These are phyloP conservation scores for Penicillium sp. DNA, from an alignment of 2,329 filamentous ascomycete species.

Conservation along the genomic window DNA sequence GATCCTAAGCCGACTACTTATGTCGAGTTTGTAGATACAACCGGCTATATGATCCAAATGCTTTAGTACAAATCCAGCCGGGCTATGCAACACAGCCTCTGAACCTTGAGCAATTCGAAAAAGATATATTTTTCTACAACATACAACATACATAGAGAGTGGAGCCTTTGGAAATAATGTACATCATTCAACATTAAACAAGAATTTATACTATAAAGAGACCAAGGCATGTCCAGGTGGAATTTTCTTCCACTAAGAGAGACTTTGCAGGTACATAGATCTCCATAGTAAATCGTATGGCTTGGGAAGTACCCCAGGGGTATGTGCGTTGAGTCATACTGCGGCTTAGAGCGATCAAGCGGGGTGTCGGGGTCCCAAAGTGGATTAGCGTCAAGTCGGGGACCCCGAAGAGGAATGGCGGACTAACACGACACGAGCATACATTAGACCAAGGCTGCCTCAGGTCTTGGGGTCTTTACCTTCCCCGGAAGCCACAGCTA, in stretches of 20 bases:
- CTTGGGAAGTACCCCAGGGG: neutral
- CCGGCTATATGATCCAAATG: neutral
- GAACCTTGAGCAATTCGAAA: neutral
- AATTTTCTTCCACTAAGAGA: neutral
- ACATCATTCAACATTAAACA: neutral
- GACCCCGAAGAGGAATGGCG: conserved; percentile 26
- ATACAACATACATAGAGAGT: neutral
- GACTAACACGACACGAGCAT: conserved; percentile 1
- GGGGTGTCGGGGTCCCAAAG: conserved; percentile 26
- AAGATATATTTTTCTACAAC: neutral
- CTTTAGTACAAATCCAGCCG: neutral
- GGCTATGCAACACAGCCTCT: conserved; percentile 7
- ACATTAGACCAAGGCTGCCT: conserved; percentile 8
- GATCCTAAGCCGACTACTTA: neutral
- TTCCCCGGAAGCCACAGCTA: conserved; percentile 9
- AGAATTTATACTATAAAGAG: neutral
- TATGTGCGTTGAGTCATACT: conserved; percentile 9
- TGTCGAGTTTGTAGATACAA: neutral
- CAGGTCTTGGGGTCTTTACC: conserved; percentile 22
- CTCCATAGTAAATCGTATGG: neutral
- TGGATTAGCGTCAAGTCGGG: conserved; percentile 29
- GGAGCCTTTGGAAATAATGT: neutral
- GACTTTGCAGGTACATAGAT: neutral
- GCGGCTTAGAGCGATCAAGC: conserved; percentile 10
- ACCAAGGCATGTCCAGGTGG: neutral